Evolutionary conservation across 129 eudicot species (phyloP).

Genomic region (Flaveria linearis): DNA sequence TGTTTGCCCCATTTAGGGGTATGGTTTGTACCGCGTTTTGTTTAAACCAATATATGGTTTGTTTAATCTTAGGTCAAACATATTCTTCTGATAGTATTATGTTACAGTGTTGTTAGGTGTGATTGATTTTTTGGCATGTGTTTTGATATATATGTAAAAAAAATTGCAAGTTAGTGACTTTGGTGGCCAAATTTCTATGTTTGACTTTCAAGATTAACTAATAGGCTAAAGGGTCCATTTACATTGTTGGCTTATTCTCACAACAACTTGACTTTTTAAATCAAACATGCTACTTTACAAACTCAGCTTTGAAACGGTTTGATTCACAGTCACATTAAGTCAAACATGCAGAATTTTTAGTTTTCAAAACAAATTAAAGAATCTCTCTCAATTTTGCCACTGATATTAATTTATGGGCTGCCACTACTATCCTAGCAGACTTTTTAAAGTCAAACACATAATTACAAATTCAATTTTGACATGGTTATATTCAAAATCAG

Average conservation of each 20-base stretch:
- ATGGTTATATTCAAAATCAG: neutral
- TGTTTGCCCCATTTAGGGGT: slow-evolving; percentile 23
- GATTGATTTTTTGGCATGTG: neutral
- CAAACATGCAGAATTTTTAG: no score
- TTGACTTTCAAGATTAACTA: slow-evolving; percentile 1
- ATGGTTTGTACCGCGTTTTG: slow-evolving; percentile 19
- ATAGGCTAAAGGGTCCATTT: neutral
- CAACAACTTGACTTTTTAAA: neutral
- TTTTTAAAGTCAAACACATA: neutral
- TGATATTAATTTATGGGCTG: slow-evolving; percentile 1
- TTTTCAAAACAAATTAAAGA: neutral
- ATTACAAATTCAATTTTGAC: slow-evolving; percentile 5
- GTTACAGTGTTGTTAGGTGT: neutral
- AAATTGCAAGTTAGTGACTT: no score
- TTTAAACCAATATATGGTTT: slow-evolving; percentile 4
- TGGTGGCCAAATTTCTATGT: neutral
- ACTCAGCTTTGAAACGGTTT: neutral
- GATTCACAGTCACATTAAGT: neutral
- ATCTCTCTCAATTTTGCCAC: neutral
- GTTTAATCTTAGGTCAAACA: neutral
- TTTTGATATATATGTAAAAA: no score
- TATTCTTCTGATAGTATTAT: neutral
- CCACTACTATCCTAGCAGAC: slow-evolving; percentile 13
- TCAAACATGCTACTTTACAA: slow-evolving; percentile 12
- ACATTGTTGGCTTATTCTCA: neutral